These are phyloP conservation scores for Cladosporium colombiae DNA, from an alignment of 2,329 filamentous ascomycete species.

Conservation along the genomic window DNA sequence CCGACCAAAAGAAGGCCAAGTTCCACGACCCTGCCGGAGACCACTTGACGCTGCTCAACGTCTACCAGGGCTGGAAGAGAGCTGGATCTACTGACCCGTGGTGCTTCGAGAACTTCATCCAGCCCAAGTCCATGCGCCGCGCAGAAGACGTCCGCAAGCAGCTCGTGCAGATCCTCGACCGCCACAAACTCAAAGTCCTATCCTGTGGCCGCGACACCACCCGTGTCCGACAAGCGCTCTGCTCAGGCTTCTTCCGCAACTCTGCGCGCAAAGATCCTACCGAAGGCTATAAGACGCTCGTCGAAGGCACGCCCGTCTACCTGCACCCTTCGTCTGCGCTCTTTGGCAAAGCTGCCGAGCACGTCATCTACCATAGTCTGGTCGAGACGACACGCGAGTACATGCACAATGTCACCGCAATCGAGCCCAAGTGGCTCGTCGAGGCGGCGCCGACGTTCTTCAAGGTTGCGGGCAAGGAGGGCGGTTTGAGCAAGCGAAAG, in stretches of 20 bases:
- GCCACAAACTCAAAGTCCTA: constrained; percentile 78
- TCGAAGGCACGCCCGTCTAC: constrained; percentile 92
- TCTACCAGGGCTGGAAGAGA: constrained; percentile 96
- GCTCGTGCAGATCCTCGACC: constrained; percentile 88
- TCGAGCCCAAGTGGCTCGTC: constrained; percentile 92
- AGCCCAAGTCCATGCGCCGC: constrained; percentile 82
- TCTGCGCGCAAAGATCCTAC: constrained; percentile 91
- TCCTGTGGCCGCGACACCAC: constrained; percentile 87
- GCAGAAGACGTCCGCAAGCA: constrained; percentile 92
- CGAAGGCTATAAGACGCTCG: constrained; percentile 96
- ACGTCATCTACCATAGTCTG: constrained; percentile 89
- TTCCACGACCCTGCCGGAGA: constrained; percentile 96
- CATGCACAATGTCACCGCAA: constrained; percentile 91
- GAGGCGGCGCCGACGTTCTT: constrained; percentile 99
- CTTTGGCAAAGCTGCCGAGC: constrained; percentile 94
- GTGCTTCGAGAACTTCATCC: constrained; percentile 98
- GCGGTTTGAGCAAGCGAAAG: constrained; percentile 79
- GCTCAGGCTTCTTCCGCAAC: constrained; percentile 94
- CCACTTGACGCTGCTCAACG: constrained; percentile 90
- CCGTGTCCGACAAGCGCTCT: constrained; percentile 84
- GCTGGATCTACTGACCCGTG: constrained; percentile 80
- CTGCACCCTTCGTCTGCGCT: constrained; percentile 88
- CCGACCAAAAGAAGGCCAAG: constrained; percentile 95
- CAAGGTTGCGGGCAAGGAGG: constrained; percentile 88
- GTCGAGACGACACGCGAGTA: constrained; percentile 97